Evolutionary conservation across 768 basidiomycete genomes (phyloP), one percentile per base, ranked within the genome.

Genomic region (Boletus rex-veris): DNA sequence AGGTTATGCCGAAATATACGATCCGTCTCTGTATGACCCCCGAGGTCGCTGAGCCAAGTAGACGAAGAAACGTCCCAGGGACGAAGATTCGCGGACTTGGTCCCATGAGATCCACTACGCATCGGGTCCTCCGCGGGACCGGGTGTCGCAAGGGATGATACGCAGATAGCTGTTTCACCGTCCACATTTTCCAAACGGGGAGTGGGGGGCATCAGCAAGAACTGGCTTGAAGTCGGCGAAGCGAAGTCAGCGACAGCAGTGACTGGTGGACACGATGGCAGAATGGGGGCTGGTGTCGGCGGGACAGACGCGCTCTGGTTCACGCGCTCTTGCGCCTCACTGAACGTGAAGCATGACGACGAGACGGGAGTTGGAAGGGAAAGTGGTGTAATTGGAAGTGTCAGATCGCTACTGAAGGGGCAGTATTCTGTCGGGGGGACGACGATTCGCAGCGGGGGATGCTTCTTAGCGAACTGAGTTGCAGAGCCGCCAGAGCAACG

Each of bases 391-490:
- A 63, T 59, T 40, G 69, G 69, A 54, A 68, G 59, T 5, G 60
- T 65, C n/a, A 71, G 56, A 42, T 71, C 61, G 16, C 66, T 68
- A 37, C 65, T 62, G 51, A 68, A 69, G n/a, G 68, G 68, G 54
- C 65, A 71, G 48, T 69, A 69, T 55, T 71, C 69, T 30, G 70
- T 62, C 15, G 68, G 66, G 14, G 70, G 70, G 45, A 70, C 63
- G 21, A 65, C 50, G 61, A 69, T 70, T 61, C 68, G 68, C 58
- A 69, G 45, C 7, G 65, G 54, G 33, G 51, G 41, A 4, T 53
- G 55, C 53, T 57, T 69, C 62, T 48, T 58, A 44, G 40, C 30
- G 31, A 50, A 38, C 18, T 30, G 62, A 58, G 46, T 48, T 18
- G 51, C 58, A 57, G 58, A 51, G 19, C 55, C 42, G 21, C 45